Evolutionary conservation across 305 asterid species (phyloP).

Genomic region (Stenogyne calaminthoides): DNA sequence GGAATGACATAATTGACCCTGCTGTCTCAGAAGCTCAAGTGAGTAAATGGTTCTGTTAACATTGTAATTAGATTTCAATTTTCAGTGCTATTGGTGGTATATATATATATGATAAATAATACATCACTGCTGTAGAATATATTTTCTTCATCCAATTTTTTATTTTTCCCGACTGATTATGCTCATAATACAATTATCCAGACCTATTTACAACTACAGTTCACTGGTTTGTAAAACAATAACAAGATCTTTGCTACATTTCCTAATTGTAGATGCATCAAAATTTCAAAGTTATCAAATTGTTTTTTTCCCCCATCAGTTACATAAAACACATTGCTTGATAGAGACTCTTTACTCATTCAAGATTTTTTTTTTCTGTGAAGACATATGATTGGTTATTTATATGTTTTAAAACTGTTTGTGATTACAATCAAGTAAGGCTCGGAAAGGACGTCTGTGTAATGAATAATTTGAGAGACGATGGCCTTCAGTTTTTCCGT

Average conservation of each 20-base stretch:
- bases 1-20: slow-evolving; percentile 71
- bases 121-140: neutral
- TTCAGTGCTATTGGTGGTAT: slow-evolving; percentile 21
- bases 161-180: neutral
- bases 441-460: slow-evolving; percentile 58
- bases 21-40: slow-evolving; percentile 79
- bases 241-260: neutral
- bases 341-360: too few species aligned
- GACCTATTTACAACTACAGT: neutral
- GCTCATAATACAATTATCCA: neutral
- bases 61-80: slow-evolving; percentile 10
- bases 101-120: neutral
- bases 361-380: neutral
- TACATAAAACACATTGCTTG: slow-evolving; percentile 9
- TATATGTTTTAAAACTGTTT: slow-evolving; percentile 27
- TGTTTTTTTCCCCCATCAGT: neutral
- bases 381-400: neutral
- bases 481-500: slow-evolving; percentile 64
- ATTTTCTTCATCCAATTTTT: too few species aligned
- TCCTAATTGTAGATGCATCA: slow-evolving; percentile 1
- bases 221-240: neutral
- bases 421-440: slow-evolving; percentile 81
- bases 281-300: neutral
- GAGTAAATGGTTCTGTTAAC: slow-evolving; percentile 38
- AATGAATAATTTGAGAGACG: slow-evolving; percentile 69